A percentile compares a stretch with the other conserved stretches of the same genome.
Conservation (phyloP, 805 yeast species). For the Teunomyces lycoperdinae region DNA sequence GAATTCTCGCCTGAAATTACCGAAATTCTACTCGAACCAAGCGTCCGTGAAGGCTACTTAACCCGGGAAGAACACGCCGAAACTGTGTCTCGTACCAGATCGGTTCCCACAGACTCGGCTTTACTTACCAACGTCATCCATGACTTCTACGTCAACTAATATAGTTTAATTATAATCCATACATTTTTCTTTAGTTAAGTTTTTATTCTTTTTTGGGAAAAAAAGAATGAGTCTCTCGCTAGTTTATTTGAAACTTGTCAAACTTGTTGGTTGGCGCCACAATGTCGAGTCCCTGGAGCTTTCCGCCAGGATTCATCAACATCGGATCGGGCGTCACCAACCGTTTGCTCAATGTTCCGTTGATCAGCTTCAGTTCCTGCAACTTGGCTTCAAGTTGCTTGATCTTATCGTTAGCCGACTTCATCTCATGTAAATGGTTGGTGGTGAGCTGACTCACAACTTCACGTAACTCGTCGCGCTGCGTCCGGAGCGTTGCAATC, state of each 20-base stretch:
- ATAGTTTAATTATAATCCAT: not conserved
- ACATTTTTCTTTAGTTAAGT: not conserved
- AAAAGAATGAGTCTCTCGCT: too few relatives aligned
- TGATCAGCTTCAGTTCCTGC: slow-evolving; percentile 27
- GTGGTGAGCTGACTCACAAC: slow-evolving; percentile 36
- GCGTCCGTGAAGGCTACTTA: slow-evolving; percentile 8
- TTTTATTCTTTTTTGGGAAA: not conserved
- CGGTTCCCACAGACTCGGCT: not conserved
- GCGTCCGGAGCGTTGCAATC: slow-evolving; percentile 17
- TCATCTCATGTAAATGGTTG: slow-evolving; percentile 34
- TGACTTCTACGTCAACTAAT: not conserved
- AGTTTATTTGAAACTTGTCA: slow-evolving; percentile 5
- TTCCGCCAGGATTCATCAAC: slow-evolving; percentile 26
- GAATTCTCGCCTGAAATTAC: slow-evolving; percentile 53
- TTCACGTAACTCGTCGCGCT: slow-evolving; percentile 42
- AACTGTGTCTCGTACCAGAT: not conserved
- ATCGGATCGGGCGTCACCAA: slow-evolving; percentile 6
- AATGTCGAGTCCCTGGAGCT: slow-evolving; percentile 37
- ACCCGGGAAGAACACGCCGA: not conserved
- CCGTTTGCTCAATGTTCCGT: slow-evolving; percentile 32
- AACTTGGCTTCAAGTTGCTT: slow-evolving; percentile 29
- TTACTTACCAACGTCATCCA: not conserved
- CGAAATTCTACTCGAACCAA: slow-evolving; percentile 20
- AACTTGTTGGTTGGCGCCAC: slow-evolving; percentile 29
- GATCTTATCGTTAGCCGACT: slow-evolving; percentile 33